Evolutionary conservation across 176 grass and related monocot species (phyloP), one percentile per base, ranked within the genome.

Genomic region (Saccharum spontaneum): DNA sequence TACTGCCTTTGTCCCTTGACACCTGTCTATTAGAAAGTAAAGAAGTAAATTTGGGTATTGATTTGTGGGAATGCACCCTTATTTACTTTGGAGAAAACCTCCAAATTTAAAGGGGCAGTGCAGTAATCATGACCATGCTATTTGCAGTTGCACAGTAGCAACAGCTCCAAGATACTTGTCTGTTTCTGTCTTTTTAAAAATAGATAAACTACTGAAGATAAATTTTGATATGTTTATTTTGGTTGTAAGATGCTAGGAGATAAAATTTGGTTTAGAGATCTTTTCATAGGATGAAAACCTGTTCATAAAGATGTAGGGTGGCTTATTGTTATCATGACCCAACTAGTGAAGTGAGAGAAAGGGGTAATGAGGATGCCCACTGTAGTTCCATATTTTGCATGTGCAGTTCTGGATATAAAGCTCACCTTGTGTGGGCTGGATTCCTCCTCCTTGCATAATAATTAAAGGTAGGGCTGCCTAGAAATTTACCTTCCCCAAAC

Each of bases 371-470:
- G 64, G 39, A 63, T 83, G 54, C 2, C 8, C 39, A 5, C 23
- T 88, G 16, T 33, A 65, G 30, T 83, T 48, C 44, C 33, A 54
- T 71, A 26, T 63, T 30, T 69, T 73, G 30, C 34, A 40, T 67
- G 31, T 65, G 11, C n/a, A 39, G 60, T 83, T 70, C 20, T 14
- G 43, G 45, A 10, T 22, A 39, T 44, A 46, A 43, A 71, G 3
- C 40, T 72, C 5, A 26, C 11, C 22, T 45, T 26, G 22, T 18
- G 0, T 79, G 13, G 10, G 39, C 61, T 46, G 0, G 7, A 48
- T 16, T 48, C 67, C 1, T 15, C 12, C 69, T 72, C 12, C 41
- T 73, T 12, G 6, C n/a, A 73, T 60, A 59, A 59, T 59, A 28
- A 46, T 8, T 46, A 73, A 48, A 3, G 13, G n/a, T 46, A 45